Base-by-base conservation (phyloP, 371 early-diverging fungal genomes). In the Blakeslea trispora region DNA sequence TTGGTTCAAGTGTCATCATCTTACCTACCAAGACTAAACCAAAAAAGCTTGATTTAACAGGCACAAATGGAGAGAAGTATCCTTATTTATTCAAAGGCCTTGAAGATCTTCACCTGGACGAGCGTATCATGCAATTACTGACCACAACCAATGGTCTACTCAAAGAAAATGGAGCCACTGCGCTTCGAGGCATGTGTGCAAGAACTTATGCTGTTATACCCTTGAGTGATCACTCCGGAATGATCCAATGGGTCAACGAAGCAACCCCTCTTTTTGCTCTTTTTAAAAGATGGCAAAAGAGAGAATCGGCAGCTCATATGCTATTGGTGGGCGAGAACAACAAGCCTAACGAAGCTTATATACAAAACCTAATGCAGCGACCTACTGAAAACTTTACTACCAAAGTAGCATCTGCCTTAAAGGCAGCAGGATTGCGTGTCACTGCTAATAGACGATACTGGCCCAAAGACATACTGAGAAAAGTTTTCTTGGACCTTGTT, bases 231-330 rank as follows among this genome's bases (percentile, higher is more conserved):
- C 86, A 88, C 40, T 88, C 88, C n/a, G 99, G 99, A 7, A 90
- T 99, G 85, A 90, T 99, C 50, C 94, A 99, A 68, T 99, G 94
- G 97, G 92, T 99, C 4, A 87, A 94, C 28, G 85, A 90, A 61
- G 88, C 97, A 1, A 80, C 81, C 0, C 90, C 92, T 23, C 56
- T 91, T 49, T 84, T 81, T 74, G 70, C 79, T 28, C 54, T 81
- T 40, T 71, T 79, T 58, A 73, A 69, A 39, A 71, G 60, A 59
- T 86, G 77, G 85, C 88, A 80, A 67, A 79, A 71, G 62, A 75
- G 78, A 42, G 83, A 81, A 66, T 59, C 70, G 51, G 58, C 66
- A 53, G 58, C 84, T 57, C 74, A 67, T 47, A 59, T 62, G 59
- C 64, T 66, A 19, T 57, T 58, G 17, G 37, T 11, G 11, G 37